A percentile compares a stretch with the other conserved stretches of the same genome.
phyloP scores from a whole-genome alignment of 306 rosid genomes.

The Hippophae gyantsensis region DNA sequence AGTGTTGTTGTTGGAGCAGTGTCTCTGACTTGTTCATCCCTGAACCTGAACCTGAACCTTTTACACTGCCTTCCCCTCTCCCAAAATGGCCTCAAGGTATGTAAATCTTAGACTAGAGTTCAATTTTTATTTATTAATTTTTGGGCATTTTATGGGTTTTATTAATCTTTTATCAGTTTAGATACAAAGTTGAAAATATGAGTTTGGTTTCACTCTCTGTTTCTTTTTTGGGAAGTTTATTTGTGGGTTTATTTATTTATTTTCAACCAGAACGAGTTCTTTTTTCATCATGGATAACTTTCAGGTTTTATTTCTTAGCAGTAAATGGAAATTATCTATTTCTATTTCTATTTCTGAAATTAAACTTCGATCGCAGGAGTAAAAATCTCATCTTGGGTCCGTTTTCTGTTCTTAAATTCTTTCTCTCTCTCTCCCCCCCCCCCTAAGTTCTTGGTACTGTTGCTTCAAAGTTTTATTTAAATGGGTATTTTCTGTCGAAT shows the following conservation, averaged over 20 bases:
- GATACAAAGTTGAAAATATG: not conserved
- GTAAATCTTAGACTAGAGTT: not conserved
- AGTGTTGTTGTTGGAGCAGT: constrained; percentile 50
- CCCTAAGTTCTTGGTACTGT: too few relatives aligned
- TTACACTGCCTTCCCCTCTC: constrained; percentile 66
- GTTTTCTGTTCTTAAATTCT: too few relatives aligned
- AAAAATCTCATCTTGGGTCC: too few relatives aligned
- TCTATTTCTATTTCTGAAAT: too few relatives aligned
- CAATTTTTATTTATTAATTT: not conserved
- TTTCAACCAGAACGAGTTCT: too few relatives aligned
- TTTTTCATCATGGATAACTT: too few relatives aligned
- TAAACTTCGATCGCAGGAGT: too few relatives aligned
- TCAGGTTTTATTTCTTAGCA: not conserved
- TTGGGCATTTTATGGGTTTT: not conserved
- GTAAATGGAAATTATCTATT: too few relatives aligned
- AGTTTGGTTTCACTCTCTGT: not conserved
- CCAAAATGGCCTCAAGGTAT: constrained; percentile 83
- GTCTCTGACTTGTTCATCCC: constrained; percentile 12
- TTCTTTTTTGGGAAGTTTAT: not conserved
- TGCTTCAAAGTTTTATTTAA: too few relatives aligned
- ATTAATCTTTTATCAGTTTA: not conserved
- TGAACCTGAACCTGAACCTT: constrained; percentile 37
- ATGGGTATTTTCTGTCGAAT: too few relatives aligned
- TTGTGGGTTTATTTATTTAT: not conserved
- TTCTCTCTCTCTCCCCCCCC: too few relatives aligned